Evolutionary conservation across 1,284 basidiomycete species (phyloP).

Genomic region (Lignosus rhinocerotis): DNA sequence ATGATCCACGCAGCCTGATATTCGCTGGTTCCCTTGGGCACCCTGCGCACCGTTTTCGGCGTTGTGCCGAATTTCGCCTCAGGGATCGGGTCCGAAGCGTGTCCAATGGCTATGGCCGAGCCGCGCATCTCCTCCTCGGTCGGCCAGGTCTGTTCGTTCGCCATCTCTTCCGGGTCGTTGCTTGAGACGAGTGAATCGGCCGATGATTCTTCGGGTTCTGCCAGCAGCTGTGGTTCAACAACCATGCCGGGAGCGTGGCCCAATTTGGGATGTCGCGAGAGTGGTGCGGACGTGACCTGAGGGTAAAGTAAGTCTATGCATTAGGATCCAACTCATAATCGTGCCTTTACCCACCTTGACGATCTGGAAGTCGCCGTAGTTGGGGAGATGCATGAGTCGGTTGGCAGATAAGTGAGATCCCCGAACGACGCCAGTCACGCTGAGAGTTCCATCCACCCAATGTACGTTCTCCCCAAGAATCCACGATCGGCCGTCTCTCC

Average conservation of each 20-base stretch:
- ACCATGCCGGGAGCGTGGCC: slow-evolving; percentile 53
- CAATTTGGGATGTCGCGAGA: slow-evolving; percentile 43
- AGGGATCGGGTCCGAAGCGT: slow-evolving; percentile 48
- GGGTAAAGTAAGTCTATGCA: background rate
- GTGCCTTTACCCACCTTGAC: slow-evolving; percentile 56
- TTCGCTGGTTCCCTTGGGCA: slow-evolving; percentile 89
- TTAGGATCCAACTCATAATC: background rate
- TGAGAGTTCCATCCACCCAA: slow-evolving; percentile 63
- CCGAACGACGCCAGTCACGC: slow-evolving; percentile 83
- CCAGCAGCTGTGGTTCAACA: slow-evolving; percentile 57
- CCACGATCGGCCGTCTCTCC: slow-evolving; percentile 83
- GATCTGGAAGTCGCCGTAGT: slow-evolving; percentile 88
- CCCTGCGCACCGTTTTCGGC: slow-evolving; percentile 70
- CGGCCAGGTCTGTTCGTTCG: slow-evolving; percentile 98
- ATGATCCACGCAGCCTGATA: slow-evolving; percentile 95
- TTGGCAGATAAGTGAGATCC: slow-evolving; percentile 83
- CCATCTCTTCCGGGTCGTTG: slow-evolving; percentile 87
- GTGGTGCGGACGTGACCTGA: slow-evolving; percentile 64
- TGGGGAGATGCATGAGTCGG: slow-evolving; percentile 86
- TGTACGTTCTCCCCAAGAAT: slow-evolving; percentile 72
- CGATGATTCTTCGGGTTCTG: slow-evolving; percentile 61
- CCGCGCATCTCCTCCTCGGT: slow-evolving; percentile 93
- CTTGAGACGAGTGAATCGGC: slow-evolving; percentile 89
- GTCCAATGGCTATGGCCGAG: slow-evolving; percentile 25
- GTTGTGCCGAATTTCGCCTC: slow-evolving; percentile 69